Evolutionary conservation across 768 basidiomycete genomes (phyloP), one percentile per base, ranked within the genome.

Genomic region (Suillus lakei): DNA sequence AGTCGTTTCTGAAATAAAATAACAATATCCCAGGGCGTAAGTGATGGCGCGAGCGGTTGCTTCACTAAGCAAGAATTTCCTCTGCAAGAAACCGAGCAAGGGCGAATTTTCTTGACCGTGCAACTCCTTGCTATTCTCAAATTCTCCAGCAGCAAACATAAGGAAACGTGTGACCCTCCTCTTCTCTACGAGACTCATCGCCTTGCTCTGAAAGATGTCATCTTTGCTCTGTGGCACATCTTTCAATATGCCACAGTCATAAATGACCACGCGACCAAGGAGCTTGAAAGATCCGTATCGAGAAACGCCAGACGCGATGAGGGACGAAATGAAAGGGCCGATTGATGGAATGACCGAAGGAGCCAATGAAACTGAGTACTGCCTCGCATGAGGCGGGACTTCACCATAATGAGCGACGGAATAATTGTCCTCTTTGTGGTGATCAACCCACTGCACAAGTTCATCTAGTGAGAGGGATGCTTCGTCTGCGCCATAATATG

Each of bases 211-310:
- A 85, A 99, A 98, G 4, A 99, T 85, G 65, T 93, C 92, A 76
- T 96, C 96, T 75, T 98, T 98, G 79, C 88, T 93, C 38, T 90
- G 89, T 1, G 97, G 97, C 0, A 98, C 96, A 59, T 77, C 84
- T 70, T 86, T 86, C 61, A 87, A 73, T 26, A 73, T 68, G 61
- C 74, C 74, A 2, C 84, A 79, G 58, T 86, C 80, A 70, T 88
- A 89, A 51, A 94, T 79, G 44, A 82, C 86, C 21, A 92, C 82
- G 28, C 84, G 85, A 66, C 91, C 93, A 23, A 99, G 80, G 4
- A 98, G 83, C 54, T 91, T 88, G 74, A 96, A 99, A 3, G 89
- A 90, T n/a, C 95, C 93, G 72, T 99, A 98, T 64, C 90, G 88
- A 9, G 95, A 85, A 16, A 98, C 95, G 28, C 94, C 92, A 15